Evolutionary conservation across 495 filamentous ascomycete genomes (phyloP).

Genomic region (Lophium mytilinum): DNA sequence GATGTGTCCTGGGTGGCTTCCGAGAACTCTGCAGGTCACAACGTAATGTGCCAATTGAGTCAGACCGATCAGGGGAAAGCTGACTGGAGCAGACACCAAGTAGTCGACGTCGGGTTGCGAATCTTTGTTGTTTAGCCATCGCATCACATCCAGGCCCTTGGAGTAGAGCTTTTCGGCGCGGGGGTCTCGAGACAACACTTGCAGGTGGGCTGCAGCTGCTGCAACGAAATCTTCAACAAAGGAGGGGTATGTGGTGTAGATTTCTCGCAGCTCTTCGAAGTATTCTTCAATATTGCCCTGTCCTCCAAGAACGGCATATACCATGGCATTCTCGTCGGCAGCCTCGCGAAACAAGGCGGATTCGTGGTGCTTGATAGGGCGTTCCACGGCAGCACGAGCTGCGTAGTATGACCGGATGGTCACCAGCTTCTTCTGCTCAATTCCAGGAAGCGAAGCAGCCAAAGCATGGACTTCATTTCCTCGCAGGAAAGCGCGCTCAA

Average conservation of each 20-base stretch:
- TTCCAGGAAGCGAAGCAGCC: slow-evolving; percentile 75
- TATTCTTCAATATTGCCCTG: slow-evolving; percentile 99
- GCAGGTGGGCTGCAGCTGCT: slow-evolving; percentile 72
- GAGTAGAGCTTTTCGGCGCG: slow-evolving; percentile 89
- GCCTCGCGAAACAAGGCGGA: slow-evolving; percentile 88
- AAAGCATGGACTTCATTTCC: slow-evolving; percentile 96
- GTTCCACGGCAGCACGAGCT: slow-evolving; percentile 71
- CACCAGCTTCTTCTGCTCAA: slow-evolving; percentile 76
- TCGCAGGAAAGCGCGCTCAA: slow-evolving; percentile 86
- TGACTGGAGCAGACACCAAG: slow-evolving; percentile 92
- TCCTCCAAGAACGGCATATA: slow-evolving; percentile 95
- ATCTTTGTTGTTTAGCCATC: slow-evolving; percentile 81
- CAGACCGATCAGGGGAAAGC: slow-evolving; percentile 90
- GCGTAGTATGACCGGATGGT: slow-evolving; percentile 86
- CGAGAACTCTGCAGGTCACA: slow-evolving; percentile 83
- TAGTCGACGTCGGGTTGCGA: slow-evolving; percentile 91
- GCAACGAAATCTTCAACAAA: slow-evolving; percentile 79
- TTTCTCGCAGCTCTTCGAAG: slow-evolving; percentile 89
- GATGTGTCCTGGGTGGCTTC: slow-evolving; percentile 76
- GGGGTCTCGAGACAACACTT: slow-evolving; percentile 73
- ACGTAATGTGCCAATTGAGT: slow-evolving; percentile 91
- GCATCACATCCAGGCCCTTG: slow-evolving; percentile 88
- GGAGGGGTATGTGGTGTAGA: slow-evolving; percentile 82
- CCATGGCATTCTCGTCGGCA: slow-evolving; percentile 62
- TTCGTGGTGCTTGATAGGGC: slow-evolving; percentile 78